Evolutionary conservation across 345 rosid species (phyloP), one percentile per base, ranked within the genome.

Genomic region (Aquilaria yunnanensis): DNA sequence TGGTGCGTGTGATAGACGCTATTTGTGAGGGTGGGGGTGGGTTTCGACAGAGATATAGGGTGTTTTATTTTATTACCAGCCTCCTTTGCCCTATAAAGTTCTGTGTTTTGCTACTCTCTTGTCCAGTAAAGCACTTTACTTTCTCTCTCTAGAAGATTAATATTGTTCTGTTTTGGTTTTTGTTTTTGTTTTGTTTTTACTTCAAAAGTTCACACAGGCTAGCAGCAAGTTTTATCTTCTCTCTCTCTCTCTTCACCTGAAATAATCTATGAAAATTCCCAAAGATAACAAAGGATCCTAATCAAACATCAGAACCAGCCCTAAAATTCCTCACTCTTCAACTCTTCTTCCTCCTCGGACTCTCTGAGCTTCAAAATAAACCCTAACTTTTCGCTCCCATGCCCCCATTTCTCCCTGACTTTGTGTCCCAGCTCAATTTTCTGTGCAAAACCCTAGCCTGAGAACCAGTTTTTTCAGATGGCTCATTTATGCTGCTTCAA

Each of bases 141-240:
- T 61, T 46, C 68, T 67, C 68, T 68, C 62, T 64, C 6, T 3
- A 46, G 64, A 58, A 60, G 63, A 66, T 67, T 58, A 16, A 60
- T 12, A 49, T 57, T 70, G 47, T 43, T 62, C 29, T 33, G 46
- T 50, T 67, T 11, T 52, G 57, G 34, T 53, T 69, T 61, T 73
- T 70, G 51, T 41, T 55, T 54, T 47, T 59, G 54, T 67, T 68
- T 75, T 37, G 43, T 37, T 37, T 75, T 77, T 59, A 68, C 76
- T 67, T 69, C 63, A 70, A 57, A 67, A 63, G 62, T 78, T 69
- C 73, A 59, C 76, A 76, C 74, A 47, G 13, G 23, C 23, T 23
- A 48, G 68, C 70, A 76, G 84, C 79, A 85, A 87, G 89, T 80
- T 86, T 75, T 61, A 80, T 80, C 83, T 77, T 76, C 63, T 57